Percentiles rank a stretch among this genome's conserved stretches.
Conservation (phyloP, 169 alveolate species). For the Neospora caninum region DNA sequence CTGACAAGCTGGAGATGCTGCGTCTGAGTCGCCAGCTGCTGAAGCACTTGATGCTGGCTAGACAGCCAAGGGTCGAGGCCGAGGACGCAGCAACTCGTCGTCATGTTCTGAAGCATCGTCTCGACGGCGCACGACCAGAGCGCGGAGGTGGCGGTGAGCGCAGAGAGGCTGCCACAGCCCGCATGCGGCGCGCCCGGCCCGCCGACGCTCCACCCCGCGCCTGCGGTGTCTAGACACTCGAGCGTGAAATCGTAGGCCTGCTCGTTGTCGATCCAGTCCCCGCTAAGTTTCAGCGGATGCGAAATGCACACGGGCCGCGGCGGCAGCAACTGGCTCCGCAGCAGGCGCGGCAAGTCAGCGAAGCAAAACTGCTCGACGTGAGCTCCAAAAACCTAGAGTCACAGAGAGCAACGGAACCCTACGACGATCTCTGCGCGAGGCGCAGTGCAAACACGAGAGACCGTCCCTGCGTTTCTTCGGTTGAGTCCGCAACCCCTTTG, state of each 20-base stretch:
- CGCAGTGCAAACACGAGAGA: too few relatives aligned
- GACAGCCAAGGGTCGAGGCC: conserved; percentile 55
- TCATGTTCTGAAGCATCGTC: conserved; percentile 25
- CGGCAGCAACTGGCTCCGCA: conserved; percentile 38
- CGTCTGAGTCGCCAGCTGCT: background rate
- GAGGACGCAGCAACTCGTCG: conserved; percentile 43
- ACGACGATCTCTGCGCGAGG: too few relatives aligned
- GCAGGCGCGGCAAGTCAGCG: conserved; percentile 45
- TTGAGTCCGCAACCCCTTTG: too few relatives aligned
- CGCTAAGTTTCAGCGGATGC: conserved; percentile 1
- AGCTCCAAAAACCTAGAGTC: conserved; percentile 11
- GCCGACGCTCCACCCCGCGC: conserved; percentile 11
- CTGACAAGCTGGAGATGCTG: conserved; percentile 14
- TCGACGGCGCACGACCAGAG: background rate
- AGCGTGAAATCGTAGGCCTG: conserved; percentile 46
- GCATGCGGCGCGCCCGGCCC: conserved; percentile 8
- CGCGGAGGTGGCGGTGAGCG: background rate
- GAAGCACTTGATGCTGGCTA: conserved; percentile 27
- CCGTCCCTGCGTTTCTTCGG: too few relatives aligned
- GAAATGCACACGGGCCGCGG: conserved; percentile 32
- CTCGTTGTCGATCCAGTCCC: conserved; percentile 56
- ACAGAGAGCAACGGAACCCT: background rate
- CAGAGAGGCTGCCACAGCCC: background rate
- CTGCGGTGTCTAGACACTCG: conserved; percentile 51
- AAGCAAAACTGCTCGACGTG: background rate